Evolutionary conservation across 768 basidiomycete genomes (phyloP), one percentile per base, ranked within the genome.

Genomic region (Tricholoma sp.): DNA sequence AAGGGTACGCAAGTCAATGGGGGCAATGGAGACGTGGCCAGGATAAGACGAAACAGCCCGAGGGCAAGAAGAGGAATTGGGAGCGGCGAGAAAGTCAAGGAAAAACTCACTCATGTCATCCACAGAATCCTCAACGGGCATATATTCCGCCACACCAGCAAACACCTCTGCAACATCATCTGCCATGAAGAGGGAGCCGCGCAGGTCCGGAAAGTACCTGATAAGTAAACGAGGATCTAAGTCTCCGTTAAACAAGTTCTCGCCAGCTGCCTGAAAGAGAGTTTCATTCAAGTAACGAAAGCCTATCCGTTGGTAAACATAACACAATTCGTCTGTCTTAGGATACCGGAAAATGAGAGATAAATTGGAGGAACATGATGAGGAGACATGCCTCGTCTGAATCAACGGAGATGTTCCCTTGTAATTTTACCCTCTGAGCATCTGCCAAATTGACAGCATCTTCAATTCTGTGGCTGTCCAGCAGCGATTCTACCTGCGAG

Each of bases 221-320:
- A 95, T 74, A 37, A 94, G 77, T 2, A 94, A 67, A 12, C 93
- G 82, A 0, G 93, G 91, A 70, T 97, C 93, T n/a, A 91, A 71
- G 45, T 86, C 82, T 34, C 91, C 93, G 54, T 83, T 79, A 64
- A 88, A 84, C 55, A 96, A 79, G 63, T 90, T 80, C 59, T 80
- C 81, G 15, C 86, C 88, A 1, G 94, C 93, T 56, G 91, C 88
- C 58, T 89, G 85, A 66, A 97, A 95, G 50, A 85, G 75, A 0
- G 91, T 92, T 67, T 91, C 89, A 31, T 76, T 68, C 65, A 95
- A 79, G 62, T 86, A 86, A 67, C 86, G 81, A 65, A 89, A 89
- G 13, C 90, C 94, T 53, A 95, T 81, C 33, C 84, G 83, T 62
- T 92, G 89, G 66, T 91, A 90, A 34, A 92, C 77, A 61, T 91